Evolutionary conservation across 2,329 filamentous ascomycete genomes (phyloP), one percentile per base, ranked within the genome.

Genomic region (Aspergillus pseudoviridinutans): DNA sequence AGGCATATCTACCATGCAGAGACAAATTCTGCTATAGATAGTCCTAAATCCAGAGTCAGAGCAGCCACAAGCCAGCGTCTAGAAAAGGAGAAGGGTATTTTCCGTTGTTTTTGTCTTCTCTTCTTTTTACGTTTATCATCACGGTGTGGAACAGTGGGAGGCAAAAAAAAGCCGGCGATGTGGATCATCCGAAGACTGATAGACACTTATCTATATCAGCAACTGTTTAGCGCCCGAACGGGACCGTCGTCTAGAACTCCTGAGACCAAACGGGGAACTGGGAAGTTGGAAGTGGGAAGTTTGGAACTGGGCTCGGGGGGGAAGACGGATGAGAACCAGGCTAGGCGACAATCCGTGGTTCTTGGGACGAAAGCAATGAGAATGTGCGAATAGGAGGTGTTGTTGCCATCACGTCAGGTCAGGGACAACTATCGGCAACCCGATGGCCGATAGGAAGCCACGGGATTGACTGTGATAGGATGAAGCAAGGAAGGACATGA

Each of bases 161-260:
- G 32, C 32, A 17, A 35, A 38, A 32, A 32, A 35, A 7, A 17
- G 14, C 32, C 14, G 32, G 32, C 32, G 7, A 35, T 35, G 32
- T 35, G 32, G 32, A 35, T 35, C 32, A 35, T 35, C 32, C 14
- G 32, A 35, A 17, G 32, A 35, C 32, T 35, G 32, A 35, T 35
- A 35, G 12, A 17, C 32, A 35, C 32, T 35, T 17, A 35, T 35
- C 32, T 14, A 35, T 35, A 35, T 35, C 32, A 35, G 32, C 32
- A 35, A 4, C 32, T 35, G 32, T 35, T 58, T 64, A 63, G 62
- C 54, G 61, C 61, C 62, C 61, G 62, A 59, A 53, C 58, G 53
- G 54, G 53, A 62, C 56, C 59, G 50, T 35, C 52, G 47, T 49
- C 50, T 49, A 51, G 49, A 51, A 44, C 22, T 24, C 22, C 22